Base-by-base conservation (phyloP, 176 grass and related monocot genomes). In the Thinopyrum elongatum region DNA sequence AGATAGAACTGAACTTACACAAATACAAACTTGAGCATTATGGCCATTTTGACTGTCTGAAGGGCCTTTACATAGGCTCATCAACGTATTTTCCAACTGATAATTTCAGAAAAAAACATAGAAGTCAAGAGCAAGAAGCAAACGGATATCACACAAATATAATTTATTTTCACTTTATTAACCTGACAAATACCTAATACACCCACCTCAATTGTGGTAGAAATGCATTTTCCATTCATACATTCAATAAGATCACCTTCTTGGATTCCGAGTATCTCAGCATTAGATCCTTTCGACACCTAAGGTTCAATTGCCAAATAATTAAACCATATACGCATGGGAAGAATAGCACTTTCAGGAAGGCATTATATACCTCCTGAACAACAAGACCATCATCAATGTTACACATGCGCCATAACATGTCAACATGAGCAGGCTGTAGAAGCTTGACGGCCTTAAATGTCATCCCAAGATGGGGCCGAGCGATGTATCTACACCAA, bases 401-500 rank as follows among this genome's bases (percentile, higher is more conserved):
- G 39, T 42, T 65, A 30, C 6, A 80, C 10, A 28, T 21, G 5
- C 15, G 3, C 39, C 26, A 31, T 80, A 80, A 66, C 41, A 12
- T 44, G 28, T 80, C 78, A 42, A 66, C 26, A 30, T 47, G 10
- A 21, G 26, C 25, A 80, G 60, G 23, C 4, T 80, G 16, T 46
- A 80, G 39, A 66, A 80, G 63, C 39, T 80, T 80, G 5, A 80
- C 65, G 38, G 61, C 78, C 25, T 64, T 26, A 66, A 80, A 23
- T 16, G 8, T 65, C 78, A 78, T 39, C 35, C 57, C 81, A 74
- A 71, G 87, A 10, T 57, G 75, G 70, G 65, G 76, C 22, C 74
- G 47, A 71, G 22, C 75, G 79, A 61, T 44, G 53, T 36, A 17
- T 30, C 44, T 79, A 38, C 25, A 63, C 23, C 23, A 26, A 72